Conservation (phyloP, 2,329 filamentous ascomycete genomes). For the Colletotrichum gloeosporioides region DNA sequence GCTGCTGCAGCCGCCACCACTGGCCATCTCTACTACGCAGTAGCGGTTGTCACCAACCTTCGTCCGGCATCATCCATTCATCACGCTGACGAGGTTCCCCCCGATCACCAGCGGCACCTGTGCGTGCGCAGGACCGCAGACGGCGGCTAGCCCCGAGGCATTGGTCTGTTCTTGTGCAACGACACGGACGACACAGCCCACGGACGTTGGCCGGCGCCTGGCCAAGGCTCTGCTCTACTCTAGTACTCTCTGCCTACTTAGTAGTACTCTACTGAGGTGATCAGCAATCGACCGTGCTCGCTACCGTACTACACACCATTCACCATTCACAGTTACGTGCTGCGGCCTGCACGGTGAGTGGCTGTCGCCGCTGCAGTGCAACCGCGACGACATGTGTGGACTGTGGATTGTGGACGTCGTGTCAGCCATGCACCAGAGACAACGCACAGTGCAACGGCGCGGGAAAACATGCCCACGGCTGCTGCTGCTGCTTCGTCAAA, state of each 20-base stretch:
- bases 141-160: constrained; percentile 6
- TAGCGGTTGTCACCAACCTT: not conserved
- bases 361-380: not conserved
- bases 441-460: constrained; percentile 5
- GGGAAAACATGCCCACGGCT: not conserved
- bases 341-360: not conserved
- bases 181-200: not conserved
- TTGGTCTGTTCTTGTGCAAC: constrained; percentile 9
- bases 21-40: not conserved
- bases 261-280: not conserved
- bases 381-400: not conserved
- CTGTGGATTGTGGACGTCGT: not conserved
- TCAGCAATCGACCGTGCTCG: constrained; percentile 1
- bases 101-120: not conserved
- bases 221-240: not conserved
- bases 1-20: constrained; percentile 22
- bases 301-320: not conserved
- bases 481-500: not conserved
- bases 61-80: not conserved
- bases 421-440: not conserved
- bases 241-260: no score
- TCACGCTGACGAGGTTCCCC: not conserved
- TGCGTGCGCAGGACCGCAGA: not conserved
- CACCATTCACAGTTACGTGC: not conserved
- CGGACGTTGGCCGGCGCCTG: constrained; percentile 16